Base-by-base conservation (phyloP, 305 asterid genomes). In the Solanum aculeatissimum region DNA sequence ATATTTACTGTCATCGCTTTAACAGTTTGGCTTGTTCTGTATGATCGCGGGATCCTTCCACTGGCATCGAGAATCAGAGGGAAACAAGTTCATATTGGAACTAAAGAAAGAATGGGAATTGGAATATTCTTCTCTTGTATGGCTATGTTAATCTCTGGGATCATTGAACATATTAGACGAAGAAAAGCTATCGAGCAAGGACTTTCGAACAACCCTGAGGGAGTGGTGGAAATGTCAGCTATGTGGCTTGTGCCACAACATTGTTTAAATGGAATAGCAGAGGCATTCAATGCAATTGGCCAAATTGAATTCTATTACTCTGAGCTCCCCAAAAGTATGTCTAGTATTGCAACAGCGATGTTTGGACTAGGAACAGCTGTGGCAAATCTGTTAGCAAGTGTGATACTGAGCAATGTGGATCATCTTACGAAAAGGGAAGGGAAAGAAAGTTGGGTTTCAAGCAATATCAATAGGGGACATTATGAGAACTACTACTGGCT, bases 191-290 rank as follows among this genome's bases (percentile, higher is more conserved):
- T 84, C 25, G 6, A 78, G 1, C 77, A 87, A 81, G 93, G 91
- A 1, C 6, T 71, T 19, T 38, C 53, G 80, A 84, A 89, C 49
- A 21, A 54, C 25, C 91, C 92, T 0, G 62, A 51, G 11, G 84
- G 85, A 4, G 14, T 32, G 0, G 83, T 85, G 5, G 55, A 60
- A 13, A 91, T 93, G 91, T 90, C 95, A 16, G 94, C 94, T 1
- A 63, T 93, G 87, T 93, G 95, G 97, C 84, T 93, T 81, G 84
- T 93, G 49, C 97, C 97, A 3, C 97, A 93, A 25, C 66, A 92
- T 27, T 87, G 89, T 86, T 86, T 93, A 83, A 57, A 55, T 0
- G 97, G 97, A 14, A 85, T 93, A 21, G 93, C 95, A 0, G 97
- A 90, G 87, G 95, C 92, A 7, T 63, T 87, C 4, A 93, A 90